Base-by-base conservation (phyloP, 306 rosid genomes). In the Echinosophora koreensis region DNA sequence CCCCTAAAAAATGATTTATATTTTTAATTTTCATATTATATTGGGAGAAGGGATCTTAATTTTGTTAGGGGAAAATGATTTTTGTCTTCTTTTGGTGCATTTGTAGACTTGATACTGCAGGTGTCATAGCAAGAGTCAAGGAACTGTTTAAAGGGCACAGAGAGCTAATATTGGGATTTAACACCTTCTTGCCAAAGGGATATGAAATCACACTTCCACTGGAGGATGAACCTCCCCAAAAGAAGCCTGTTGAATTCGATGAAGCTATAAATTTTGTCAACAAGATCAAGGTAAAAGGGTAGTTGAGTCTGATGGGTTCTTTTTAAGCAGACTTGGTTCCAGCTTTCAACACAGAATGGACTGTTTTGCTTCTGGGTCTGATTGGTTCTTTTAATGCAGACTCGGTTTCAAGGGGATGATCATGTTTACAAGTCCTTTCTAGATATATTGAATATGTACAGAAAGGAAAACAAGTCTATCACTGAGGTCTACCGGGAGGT, bases 371-470 rank as follows among this genome's bases (percentile, higher is more conserved):
- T 76, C 14, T 9, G 74, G 69, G 65, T 81, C 82, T 77, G 63
- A 87, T 78, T 73, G 18, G 46, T 83, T 77, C 30, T 71, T 66
- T 83, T 51, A 75, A n/a, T 85, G 88, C 90, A 96, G 99, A 79
- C 85, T 38, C 90, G 99, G 69, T 96, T 96, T 84, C 97, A 89
- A 74, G 94, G 96, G 4, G 90, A 96, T 80, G 98, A 96, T 66
- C 95, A 50, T 65, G 99, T 96, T 60, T 96, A 92, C 60, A 96
- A 96, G 85, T 84, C 98, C 9, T 93, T 96, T 85, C 81, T 96
- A 66, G 99, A 93, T 85, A 91, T 96, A 87, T 82, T 96, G 84
- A 96, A 93, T 76, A 88, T 93, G 99, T 96, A 96, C 87, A 89
- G 98, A 85, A 96, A 87, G 85, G 97, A 93, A 85, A 90, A 79